Percentiles rank a stretch among this genome's conserved stretches.
Conservation (phyloP, 768 basidiomycete genomes). For the Austroboletus eburneus region DNA sequence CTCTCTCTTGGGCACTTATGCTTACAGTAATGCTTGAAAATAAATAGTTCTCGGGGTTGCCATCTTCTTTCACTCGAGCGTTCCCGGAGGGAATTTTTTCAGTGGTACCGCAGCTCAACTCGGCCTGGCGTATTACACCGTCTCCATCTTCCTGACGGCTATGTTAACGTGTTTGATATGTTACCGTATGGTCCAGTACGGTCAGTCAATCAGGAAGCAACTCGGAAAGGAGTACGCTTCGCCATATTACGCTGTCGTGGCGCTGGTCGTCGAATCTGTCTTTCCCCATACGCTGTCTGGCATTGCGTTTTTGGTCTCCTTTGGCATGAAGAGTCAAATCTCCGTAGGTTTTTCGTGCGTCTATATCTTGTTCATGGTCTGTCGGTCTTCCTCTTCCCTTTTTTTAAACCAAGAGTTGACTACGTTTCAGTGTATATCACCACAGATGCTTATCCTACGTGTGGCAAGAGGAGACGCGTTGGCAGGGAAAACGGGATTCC, state of each 20-base stretch:
- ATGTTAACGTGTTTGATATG: slow-evolving; percentile 10
- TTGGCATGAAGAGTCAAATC: background rate
- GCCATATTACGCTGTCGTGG: background rate
- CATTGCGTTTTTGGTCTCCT: slow-evolving; percentile 9
- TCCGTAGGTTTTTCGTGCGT: slow-evolving; percentile 2
- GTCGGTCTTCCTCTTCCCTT: background rate
- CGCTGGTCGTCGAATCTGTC: slow-evolving; percentile 11
- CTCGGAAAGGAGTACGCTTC: background rate
- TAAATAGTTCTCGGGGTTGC: slow-evolving; percentile 6
- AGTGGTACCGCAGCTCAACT: background rate
- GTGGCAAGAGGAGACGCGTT: slow-evolving; percentile 8
- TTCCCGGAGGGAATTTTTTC: background rate
- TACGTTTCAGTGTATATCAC: slow-evolving; percentile 9
- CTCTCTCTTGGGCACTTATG: no score
- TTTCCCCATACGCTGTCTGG: slow-evolving; percentile 13
- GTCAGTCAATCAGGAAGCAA: background rate
- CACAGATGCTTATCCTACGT: slow-evolving; percentile 14
- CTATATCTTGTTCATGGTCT: slow-evolving; percentile 10
- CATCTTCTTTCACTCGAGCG: background rate
- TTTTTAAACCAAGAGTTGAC: background rate
- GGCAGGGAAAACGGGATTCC: background rate
- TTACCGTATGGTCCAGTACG: slow-evolving; percentile 1
- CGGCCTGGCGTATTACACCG: slow-evolving; percentile 1
- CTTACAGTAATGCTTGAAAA: no score
- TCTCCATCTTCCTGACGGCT: slow-evolving; percentile 7